Evolutionary conservation across 345 rosid genomes (phyloP).

Genomic region (Excoecaria agallocha): DNA sequence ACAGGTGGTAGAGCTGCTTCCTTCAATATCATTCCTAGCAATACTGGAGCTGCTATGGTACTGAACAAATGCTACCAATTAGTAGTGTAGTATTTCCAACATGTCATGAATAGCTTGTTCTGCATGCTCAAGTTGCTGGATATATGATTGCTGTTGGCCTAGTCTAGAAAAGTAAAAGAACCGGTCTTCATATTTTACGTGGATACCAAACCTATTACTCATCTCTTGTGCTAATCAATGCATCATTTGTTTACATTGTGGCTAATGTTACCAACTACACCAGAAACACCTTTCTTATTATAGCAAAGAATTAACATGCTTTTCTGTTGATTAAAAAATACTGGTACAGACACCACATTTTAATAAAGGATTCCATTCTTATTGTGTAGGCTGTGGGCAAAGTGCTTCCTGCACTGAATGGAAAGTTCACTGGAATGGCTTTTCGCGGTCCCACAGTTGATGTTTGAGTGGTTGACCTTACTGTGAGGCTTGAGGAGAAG

Average conservation of each 20-base stretch:
- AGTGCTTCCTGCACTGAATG: constrained; percentile 93
- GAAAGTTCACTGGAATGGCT: constrained; percentile 99
- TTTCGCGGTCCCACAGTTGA: constrained; percentile 97
- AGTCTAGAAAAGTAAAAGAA: too few species aligned
- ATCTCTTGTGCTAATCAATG: too few species aligned
- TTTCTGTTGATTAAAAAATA: too few species aligned
- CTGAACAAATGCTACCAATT: not conserved
- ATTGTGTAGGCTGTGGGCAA: constrained; percentile 88
- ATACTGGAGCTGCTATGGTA: constrained; percentile 81
- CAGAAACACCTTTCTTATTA: too few species aligned
- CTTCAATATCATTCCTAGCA: constrained; percentile 68
- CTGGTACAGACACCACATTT: too few species aligned
- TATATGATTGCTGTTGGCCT: too few species aligned
- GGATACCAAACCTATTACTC: too few species aligned
- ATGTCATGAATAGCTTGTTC: not conserved
- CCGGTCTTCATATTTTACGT: too few species aligned
- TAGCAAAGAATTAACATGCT: too few species aligned
- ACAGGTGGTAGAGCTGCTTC: constrained; percentile 77
- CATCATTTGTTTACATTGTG: too few species aligned
- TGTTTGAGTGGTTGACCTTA: constrained; percentile 95
- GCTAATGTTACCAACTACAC: too few species aligned
- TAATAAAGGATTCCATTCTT: not conserved
- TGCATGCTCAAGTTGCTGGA: too few species aligned
- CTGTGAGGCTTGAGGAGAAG: constrained; percentile 90
- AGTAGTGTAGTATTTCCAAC: not conserved